Base-by-base conservation (phyloP, 2,329 filamentous ascomycete genomes). In the Alternaria novae-zelandiae region DNA sequence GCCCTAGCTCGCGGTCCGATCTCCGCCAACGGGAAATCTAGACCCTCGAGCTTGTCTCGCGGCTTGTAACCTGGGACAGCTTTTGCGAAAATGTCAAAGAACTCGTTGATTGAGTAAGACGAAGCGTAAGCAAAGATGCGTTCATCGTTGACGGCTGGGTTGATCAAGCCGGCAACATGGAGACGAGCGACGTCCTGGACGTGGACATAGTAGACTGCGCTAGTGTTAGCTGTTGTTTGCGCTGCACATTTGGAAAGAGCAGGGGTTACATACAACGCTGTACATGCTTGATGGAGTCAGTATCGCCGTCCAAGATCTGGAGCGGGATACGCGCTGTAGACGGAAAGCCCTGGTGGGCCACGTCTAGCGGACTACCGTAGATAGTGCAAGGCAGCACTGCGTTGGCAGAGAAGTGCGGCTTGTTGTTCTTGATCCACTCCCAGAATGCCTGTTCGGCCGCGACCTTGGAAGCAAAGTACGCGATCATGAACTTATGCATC, bases 401-500 rank as follows among this genome's bases (percentile, higher is more conserved):
- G 57, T 83, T 82, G 23, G 80, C 74, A 8, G 75, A 74, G 67
- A 84, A 84, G 3, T 65, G 54, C 7, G 81, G 80, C 25, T 80
- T 78, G 32, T 80, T 76, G 44, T 80, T 74, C 41, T 79, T 71
- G 7, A 82, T 66, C 63, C 79, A 83, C 28, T 80, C 78, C 83
- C 83, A 84, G 3, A 82, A 65, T 8, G 76, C 77, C 15, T 78
- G 74, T 67, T 85, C 83, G 2, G 70, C 76, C 54, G 82, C 77
- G 0, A 75, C 79, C 63, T 85, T 85, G 53, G 77, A 81, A 5
- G 82, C 82, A 11, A 74, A 71, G 60, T 84, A 84, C 11, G 80
- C 75, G 6, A 66, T 59, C 63, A 70, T 61, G 17, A 59, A 60
- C 11, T 64, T 63, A 9, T 49, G 46, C 53, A 58, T 63, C 5